Evolutionary conservation across 2,329 filamentous ascomycete species (phyloP), one percentile per base, ranked within the genome.

Genomic region (Coniochaeta sp.): DNA sequence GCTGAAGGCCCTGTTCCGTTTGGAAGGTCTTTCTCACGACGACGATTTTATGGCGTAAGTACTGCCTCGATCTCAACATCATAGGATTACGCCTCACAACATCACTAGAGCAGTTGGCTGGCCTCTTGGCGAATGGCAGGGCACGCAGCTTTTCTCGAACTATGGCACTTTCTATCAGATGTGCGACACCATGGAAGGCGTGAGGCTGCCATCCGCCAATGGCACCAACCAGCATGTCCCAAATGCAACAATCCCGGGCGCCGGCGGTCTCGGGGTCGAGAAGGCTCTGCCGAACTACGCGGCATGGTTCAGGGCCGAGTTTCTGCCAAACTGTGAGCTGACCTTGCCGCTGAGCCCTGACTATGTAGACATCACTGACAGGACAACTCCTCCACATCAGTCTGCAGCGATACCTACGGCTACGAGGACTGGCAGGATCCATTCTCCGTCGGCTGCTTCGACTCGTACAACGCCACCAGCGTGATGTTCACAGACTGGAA

Each of bases 201-300:
- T 69, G 7, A 36, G 63, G 17, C 55, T 59, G 4, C 59, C 63
- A 1, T 34, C 56, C 16, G 50, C 59, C 9, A 57, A 54, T 26
- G 26, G 16, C 16, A 59, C 32, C 7, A 57, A 59, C 26, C 22
- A n/a, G 22, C 60, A 58, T 3, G 47, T 30, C 1, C 28, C 69
- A 28, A 68, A 68, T 22, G 62, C 60, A n/a, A 64, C 65, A 0
- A 59, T 66, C 28, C 71, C 75, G 4, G 73, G 71, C 24, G 67
- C 71, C 12, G 30, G 32, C 0, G 82, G 81, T 8, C 80, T 85
- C n/a, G 82, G 82, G 22, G 70, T 82, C 1, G 66, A 75, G n/a
- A 78, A 78, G 59, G 82, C 83, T 1, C 72, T 86, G 3, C 67
- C 73, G 22, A 82, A 81, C 57, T 85, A 81, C 61, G 81, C 82